Base-by-base conservation (phyloP, 78 protist genomes). In the Monosiga brevicollis region DNA sequence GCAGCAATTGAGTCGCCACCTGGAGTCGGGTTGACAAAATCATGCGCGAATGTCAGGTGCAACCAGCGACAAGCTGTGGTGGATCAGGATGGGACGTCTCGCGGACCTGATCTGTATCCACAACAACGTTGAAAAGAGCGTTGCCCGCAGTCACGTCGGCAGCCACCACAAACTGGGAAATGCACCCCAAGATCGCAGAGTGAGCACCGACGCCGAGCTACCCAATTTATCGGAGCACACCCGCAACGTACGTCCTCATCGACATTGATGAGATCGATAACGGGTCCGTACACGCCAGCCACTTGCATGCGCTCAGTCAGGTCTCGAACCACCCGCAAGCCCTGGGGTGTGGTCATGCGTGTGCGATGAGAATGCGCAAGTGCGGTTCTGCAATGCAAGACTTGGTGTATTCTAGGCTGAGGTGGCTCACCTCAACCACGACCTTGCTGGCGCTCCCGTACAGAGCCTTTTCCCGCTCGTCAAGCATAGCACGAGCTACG, bases 221-320 rank as follows among this genome's bases (percentile, higher is more conserved):
- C n/a, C n/a, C n/a, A n/a, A n/a, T n/a, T n/a, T n/a, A n/a, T n/a
- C n/a, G n/a, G n/a, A n/a, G n/a, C n/a, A n/a, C n/a, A n/a, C n/a
- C n/a, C n/a, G n/a, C n/a, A n/a, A n/a, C n/a, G n/a, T n/a, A n/a
- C n/a, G 25, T 35, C 42, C 15, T 91, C 89, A 34, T 84, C 88
- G 79, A 87, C 54, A 2, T 75, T 32, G 80, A 98, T 81, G 32
- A 95, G 92, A 41, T 95, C 99, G 10, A 93, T 81, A 10, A 98
- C 85, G 26, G 97, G 95, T 0, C 99, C 99, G 71, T 91, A 42
- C 23, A 93, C 91, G n/a, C n/a, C n/a, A n/a, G n/a, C n/a, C n/a
- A n/a, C n/a, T n/a, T n/a, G 41, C 1, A 87, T 2, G 41, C 76
- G 87, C 78, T 79, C 79, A 26, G 89, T 76, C 0, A 86, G 77